phyloP scores from a whole-genome alignment of 2,329 filamentous ascomycete species.

The Sporothrix globosa region DNA sequence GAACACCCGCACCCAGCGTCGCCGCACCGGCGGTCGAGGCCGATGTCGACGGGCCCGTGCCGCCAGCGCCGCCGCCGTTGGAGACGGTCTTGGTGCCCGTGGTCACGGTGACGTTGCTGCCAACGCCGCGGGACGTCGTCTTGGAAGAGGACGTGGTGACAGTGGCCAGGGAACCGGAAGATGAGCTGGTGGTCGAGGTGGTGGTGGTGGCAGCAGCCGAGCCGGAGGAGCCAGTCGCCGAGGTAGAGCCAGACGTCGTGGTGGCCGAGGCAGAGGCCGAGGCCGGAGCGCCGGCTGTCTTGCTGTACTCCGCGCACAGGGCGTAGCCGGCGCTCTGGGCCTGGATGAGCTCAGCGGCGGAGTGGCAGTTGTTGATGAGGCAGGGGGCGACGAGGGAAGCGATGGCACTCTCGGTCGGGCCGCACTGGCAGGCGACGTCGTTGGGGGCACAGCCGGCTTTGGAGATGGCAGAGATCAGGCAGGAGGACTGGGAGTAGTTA shows the following conservation, averaged over 20 bases:
- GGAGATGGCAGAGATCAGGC: conserved; percentile 52
- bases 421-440: conserved; percentile 58
- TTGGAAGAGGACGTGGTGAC: conserved; percentile 3
- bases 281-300: conserved; percentile 34
- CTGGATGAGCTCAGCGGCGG: conserved; percentile 37
- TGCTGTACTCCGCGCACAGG: conserved; percentile 42
- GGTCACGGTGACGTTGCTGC: conserved; percentile 32
- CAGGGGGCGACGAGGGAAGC: conserved; percentile 41
- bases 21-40: conserved; percentile 18
- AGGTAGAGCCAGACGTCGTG: conserved; percentile 7
- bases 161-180: conserved; percentile 25
- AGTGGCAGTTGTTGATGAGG: conserved; percentile 42
- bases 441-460: conserved; percentile 51
- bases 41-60: conserved; percentile 10
- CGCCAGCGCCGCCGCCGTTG: conserved; percentile 8
- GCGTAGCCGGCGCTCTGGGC: conserved; percentile 43
- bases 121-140: not conserved
- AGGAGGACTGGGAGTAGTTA: conserved; percentile 46
- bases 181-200: not conserved
- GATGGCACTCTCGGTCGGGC: conserved; percentile 42
- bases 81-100: conserved; percentile 26
- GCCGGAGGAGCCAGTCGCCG: conserved; percentile 25
- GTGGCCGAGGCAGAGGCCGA: conserved; percentile 26
- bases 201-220: not conserved
- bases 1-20: conserved; percentile 23